Conservation (phyloP, 805 yeast genomes). For the Saccharomycopsis sp. region DNA sequence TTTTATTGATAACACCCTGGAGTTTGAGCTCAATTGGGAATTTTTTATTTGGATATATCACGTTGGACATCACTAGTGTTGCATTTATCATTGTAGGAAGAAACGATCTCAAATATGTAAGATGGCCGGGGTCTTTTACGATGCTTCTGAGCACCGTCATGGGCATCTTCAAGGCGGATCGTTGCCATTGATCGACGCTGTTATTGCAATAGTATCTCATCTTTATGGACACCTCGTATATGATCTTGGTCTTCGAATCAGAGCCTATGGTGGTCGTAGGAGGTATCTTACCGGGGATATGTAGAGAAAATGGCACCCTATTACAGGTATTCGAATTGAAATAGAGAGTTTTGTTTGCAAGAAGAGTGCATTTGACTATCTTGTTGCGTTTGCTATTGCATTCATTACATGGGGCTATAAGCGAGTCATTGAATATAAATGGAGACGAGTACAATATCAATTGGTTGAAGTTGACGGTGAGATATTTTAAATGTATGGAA, state of each 20-base stretch:
- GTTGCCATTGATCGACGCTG: not conserved
- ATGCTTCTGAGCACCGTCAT: slow-evolving; percentile 3
- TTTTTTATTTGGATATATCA: not conserved
- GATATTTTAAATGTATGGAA: not conserved
- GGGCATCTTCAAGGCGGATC: slow-evolving; percentile 1
- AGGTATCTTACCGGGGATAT: slow-evolving; percentile 8
- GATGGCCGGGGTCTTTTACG: not conserved
- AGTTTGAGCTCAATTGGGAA: slow-evolving; percentile 6
- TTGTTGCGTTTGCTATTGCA: slow-evolving; percentile 7
- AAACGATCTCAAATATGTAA: slow-evolving; percentile 2
- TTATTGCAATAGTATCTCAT: not conserved
- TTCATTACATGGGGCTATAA: slow-evolving; percentile 9
- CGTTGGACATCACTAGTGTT: slow-evolving; percentile 1
- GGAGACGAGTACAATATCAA: slow-evolving; percentile 1
- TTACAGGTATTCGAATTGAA: not conserved
- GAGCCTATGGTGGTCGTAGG: slow-evolving; percentile 8
- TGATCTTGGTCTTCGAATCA: not conserved
- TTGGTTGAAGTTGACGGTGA: not conserved
- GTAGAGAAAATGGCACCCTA: slow-evolving; percentile 5
- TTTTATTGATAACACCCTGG: not conserved
- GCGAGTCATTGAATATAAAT: slow-evolving; percentile 12
- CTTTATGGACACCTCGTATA: slow-evolving; percentile 1
- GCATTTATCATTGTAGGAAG: slow-evolving; percentile 7
- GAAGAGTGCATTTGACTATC: not conserved
- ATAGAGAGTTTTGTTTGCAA: not conserved